Base-by-base conservation (phyloP, 2,329 filamentous ascomycete genomes). In the Monilinia aucupariae region DNA sequence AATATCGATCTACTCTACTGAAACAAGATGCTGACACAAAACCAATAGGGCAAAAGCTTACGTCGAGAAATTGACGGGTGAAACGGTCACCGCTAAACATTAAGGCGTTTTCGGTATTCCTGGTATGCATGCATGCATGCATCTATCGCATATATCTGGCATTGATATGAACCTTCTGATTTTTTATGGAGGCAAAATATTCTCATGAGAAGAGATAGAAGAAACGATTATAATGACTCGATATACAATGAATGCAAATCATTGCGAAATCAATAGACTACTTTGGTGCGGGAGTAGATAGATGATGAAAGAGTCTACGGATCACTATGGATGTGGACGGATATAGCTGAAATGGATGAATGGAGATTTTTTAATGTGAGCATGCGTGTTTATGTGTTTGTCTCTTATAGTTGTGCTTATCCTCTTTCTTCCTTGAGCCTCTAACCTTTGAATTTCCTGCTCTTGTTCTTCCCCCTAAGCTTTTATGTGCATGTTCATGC, bases 21-120 rank as follows among this genome's bases (percentile, higher is more conserved):
- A 34, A 4, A 63, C 9, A 20, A 37, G 13, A 41, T 50, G 51
- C 67, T 72, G 49, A 70, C 58, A 53, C 52, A 17, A 54, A 60
- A 60, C 84, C 69, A 68, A 74, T 70, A 87, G 85, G 80, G 85
- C 85, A 66, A 88, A 88, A 79, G 79, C 78, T 62, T 87, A 87
- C 69, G 83, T 88, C 67, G 85, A 88, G 76, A 84, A 84, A 75
- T 65, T 87, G 74, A 88, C 85, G 55, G 85, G 85, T 66, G 85
- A 88, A 32, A 71, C 75, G 72, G 83, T 86, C 72, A 85, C 85
- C 68, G 84, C 84, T 72, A 88, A 88, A 82, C 85, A 88, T 82
- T 88, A 85, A 56, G 75, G 74, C 74, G 76, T 71, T 73, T 59
- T 64, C 53, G 64, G 8, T n/a, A 34, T 32, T 49, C 22, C 15